Percentiles rank a stretch among this genome's conserved stretches.
These are phyloP conservation scores for Yamadazyma diddensiae DNA, from an alignment of 1,139 yeast species.

Conservation along the genomic window DNA sequence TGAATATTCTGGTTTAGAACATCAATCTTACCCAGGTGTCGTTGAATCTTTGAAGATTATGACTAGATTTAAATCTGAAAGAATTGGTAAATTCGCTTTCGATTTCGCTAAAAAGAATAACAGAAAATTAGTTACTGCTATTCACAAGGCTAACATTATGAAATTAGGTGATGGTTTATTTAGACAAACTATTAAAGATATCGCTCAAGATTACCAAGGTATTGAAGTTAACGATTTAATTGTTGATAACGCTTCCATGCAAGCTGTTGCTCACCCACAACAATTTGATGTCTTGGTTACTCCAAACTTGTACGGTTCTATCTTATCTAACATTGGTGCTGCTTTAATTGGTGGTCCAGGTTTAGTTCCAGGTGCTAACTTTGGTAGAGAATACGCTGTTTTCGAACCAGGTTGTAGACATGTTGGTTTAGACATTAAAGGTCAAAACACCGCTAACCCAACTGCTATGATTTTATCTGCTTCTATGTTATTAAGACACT, in stretches of 20 bases:
- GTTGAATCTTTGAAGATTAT: slow-evolving; percentile 95
- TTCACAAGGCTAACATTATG: slow-evolving; percentile 99
- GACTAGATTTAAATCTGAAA: slow-evolving; percentile 92
- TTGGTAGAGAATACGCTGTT: slow-evolving; percentile 96
- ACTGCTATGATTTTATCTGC: slow-evolving; percentile 95
- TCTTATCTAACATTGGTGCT: slow-evolving; percentile 96
- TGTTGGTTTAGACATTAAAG: slow-evolving; percentile 95
- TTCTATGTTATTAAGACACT: slow-evolving; percentile 88
- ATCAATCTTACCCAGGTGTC: slow-evolving; percentile 95
- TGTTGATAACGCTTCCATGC: slow-evolving; percentile 99
- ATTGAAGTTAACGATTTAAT: slow-evolving; percentile 86
- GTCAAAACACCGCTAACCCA: slow-evolving; percentile 95
- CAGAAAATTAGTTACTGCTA: slow-evolving; percentile 91
- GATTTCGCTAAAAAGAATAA: slow-evolving; percentile 92
- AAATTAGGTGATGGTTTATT: slow-evolving; percentile 97
- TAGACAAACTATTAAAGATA: slow-evolving; percentile 88
- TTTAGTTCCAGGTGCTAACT: slow-evolving; percentile 96
- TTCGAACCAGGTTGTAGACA: slow-evolving; percentile 99
- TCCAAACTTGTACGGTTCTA: slow-evolving; percentile 97
- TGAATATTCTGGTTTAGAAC: slow-evolving; percentile 98
- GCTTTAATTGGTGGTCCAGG: slow-evolving; percentile 99
- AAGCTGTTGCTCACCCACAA: slow-evolving; percentile 96
- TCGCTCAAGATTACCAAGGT: slow-evolving; percentile 88
- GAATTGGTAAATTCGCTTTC: slow-evolving; percentile 96
- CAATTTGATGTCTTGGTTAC: slow-evolving; percentile 97